Evolutionary conservation across 192 early-diverging fungal species (phyloP), one percentile per base, ranked within the genome.

Genomic region (Kappamyces sp.): DNA sequence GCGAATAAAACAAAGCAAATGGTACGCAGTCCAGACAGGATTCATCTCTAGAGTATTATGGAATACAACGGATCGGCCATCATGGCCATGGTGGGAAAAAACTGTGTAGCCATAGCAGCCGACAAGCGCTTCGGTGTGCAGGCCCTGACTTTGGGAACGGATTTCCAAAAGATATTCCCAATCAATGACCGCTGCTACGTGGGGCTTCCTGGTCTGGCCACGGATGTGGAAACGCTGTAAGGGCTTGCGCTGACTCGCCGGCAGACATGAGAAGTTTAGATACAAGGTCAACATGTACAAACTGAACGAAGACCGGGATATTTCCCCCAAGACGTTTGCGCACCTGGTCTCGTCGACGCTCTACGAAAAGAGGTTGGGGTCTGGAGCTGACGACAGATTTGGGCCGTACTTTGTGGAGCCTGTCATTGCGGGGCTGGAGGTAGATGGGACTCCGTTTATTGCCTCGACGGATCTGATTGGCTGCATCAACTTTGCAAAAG

Each of bases 81-180:
- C 51, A 88, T 97, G 60, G 94, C 92, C 51, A 96, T 99, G 93
- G 83, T 82, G 41, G 96, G 96, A 70, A 98, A 99, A 76, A 84
- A 90, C 75, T 99, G 96, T 68, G 93, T 99, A 7, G 96, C 94
- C 35, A 96, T 99, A 65, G 96, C 91, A 0, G 79, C 91, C 14
- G 96, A 99, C 73, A 88, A 89, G 50, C 84, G 94, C 50, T 84
- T 99, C 47, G 96, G 96, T 47, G 78, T 88, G 47, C 91, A 94
- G 62, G 86, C 86, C 59, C 79, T 95, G 81, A 96, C 93, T 9
- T 81, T 98, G n/a, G 83, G 86, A 47, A 96, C 85, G 41, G 83
- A 96, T 49, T 99, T 99, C 70, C 79, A 90, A 74, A 99, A 98
- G 78, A 81, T 96, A 49, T 98, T 92, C 61, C 74, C 78, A 32